Base-by-base conservation (phyloP, 2,329 filamentous ascomycete species). In the Colletotrichum sp. region DNA sequence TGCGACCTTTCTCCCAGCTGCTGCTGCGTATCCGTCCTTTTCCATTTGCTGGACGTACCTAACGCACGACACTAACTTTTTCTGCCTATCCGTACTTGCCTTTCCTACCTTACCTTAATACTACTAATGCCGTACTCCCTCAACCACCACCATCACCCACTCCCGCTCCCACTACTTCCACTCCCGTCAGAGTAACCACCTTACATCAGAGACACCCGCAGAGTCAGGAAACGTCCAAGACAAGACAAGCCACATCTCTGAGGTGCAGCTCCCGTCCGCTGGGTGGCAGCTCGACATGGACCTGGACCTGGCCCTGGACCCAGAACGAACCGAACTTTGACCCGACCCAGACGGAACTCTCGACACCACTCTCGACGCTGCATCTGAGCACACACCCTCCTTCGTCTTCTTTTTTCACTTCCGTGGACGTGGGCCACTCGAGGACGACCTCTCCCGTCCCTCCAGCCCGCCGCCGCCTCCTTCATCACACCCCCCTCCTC, bases 281-380 rank as follows among this genome's bases (percentile, higher is more conserved):
- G 30, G 66, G 52, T 60, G 66, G 61, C 68, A 75, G 36, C 69
- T 75, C 69, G 72, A 75, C 73, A 73, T 75, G 64, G 70, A 58
- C 73, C 68, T 71, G 68, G 68, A 65, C 68, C 73, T 75, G 70
- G 70, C 60, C 60, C 70, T 68, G 70, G 73, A 58, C 60, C 58
- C 60, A 52, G 52, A 43, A 48, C 61, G 43, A 52, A 52, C 38
- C 32, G 34, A 61, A 66, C 72, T 66, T 58, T 72, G 73, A 75
- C 72, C 72, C 72, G 38, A 48, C 70, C 56, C 43, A 52, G 43
- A 52, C n/a, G 43, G 43, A n/a, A 52, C 43, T 21, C 43, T 52
- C 43, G n/a, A 52, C n/a, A 52, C 43, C 43, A 52, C 43, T 52
- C 43, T 52, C n/a, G 43, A 52, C 43, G 21, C 43, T 69, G 55